Evolutionary conservation across 2,329 filamentous ascomycete genomes (phyloP).

Genomic region (Talaromyces albobiverticillius): DNA sequence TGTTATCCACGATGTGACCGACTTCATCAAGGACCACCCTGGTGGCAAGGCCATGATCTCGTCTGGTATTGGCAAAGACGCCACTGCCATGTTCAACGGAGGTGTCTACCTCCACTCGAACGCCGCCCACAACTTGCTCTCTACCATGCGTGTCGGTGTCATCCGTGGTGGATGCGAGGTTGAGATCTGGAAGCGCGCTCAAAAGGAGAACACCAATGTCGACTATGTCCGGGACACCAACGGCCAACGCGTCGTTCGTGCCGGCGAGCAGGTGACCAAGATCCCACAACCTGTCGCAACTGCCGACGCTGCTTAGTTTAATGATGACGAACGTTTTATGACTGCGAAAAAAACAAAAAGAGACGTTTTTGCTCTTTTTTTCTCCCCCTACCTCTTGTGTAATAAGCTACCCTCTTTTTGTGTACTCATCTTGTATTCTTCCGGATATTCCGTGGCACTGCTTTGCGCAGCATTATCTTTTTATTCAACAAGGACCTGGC

Average conservation of each 20-base stretch:
- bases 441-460: background rate
- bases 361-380: too few relatives aligned
- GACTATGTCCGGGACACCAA: constrained; percentile 75
- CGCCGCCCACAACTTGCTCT: constrained; percentile 82
- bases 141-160: constrained; percentile 83
- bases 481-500: background rate
- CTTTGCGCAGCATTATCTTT: constrained; percentile 9
- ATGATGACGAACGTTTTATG: constrained; percentile 20
- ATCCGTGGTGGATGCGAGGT: constrained; percentile 84
- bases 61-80: constrained; percentile 80
- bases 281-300: constrained; percentile 74
- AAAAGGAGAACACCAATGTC: constrained; percentile 79
- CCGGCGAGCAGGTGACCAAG: constrained; percentile 81
- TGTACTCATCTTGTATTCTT: background rate
- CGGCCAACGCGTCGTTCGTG: constrained; percentile 79
- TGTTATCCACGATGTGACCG: constrained; percentile 78
- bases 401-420: background rate
- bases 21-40: constrained; percentile 87
- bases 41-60: constrained; percentile 84
- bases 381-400: background rate
- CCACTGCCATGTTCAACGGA: constrained; percentile 87
- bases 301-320: constrained; percentile 70
- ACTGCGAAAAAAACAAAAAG: background rate
- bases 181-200: constrained; percentile 87
- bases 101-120: constrained; percentile 89